Conservation (phyloP, 2,329 filamentous ascomycete species). For the Aureobasidium pullulans region DNA sequence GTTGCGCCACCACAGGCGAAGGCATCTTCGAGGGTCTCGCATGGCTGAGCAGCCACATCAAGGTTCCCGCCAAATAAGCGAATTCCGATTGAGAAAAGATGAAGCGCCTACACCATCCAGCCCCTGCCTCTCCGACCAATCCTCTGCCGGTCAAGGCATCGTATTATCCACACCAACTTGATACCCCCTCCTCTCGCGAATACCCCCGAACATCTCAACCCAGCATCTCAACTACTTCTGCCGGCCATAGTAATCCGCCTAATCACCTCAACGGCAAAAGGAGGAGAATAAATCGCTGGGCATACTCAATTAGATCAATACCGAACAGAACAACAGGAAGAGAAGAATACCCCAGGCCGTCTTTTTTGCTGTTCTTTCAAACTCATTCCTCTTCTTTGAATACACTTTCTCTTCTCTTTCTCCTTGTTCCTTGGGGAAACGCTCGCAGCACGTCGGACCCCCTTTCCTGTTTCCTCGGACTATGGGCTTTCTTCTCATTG, state of each 20-base stretch:
- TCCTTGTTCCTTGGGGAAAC: background rate
- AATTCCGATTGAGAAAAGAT: background rate
- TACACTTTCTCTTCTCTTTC: background rate
- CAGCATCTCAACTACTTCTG: background rate
- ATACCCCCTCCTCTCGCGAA: constrained; percentile 5
- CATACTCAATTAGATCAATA: background rate
- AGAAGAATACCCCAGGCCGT: background rate
- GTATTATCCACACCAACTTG: background rate
- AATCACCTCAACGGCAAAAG: background rate
- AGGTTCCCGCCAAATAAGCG: constrained; percentile 29
- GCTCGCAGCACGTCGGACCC: too few relatives aligned
- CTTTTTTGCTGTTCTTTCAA: background rate
- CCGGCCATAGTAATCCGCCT: background rate
- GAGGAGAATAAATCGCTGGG: background rate
- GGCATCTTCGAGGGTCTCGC: constrained; percentile 47
- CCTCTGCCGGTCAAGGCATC: background rate
- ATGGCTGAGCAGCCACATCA: constrained; percentile 46
- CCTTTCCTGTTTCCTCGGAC: background rate
- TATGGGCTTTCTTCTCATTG: background rate
- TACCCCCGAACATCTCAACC: background rate
- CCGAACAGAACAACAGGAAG: background rate
- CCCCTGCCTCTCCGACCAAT: background rate
- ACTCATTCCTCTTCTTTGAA: background rate
- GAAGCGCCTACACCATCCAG: background rate
- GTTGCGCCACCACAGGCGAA: constrained; percentile 46